A percentile compares a stretch with the other conserved stretches of the same genome.
These are phyloP conservation scores for Fusarium caatingaense DNA, from an alignment of 2,329 filamentous ascomycete species.

Conservation along the genomic window DNA sequence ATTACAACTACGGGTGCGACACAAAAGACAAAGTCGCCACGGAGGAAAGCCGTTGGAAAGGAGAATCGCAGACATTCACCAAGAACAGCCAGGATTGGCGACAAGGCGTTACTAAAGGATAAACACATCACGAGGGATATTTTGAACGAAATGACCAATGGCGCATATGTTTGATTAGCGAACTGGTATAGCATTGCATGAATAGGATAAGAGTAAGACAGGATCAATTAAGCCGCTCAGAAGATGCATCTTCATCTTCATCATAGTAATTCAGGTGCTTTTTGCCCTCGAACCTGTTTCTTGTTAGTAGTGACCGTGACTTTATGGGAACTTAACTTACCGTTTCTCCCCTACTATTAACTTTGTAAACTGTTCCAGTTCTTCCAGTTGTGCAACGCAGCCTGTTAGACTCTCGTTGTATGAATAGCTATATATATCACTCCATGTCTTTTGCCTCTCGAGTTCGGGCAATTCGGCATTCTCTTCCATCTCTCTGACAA, in stretches of 20 bases:
- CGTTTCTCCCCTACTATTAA: constrained; percentile 67
- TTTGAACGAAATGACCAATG: constrained; percentile 74
- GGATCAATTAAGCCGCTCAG: constrained; percentile 32
- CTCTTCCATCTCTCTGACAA: constrained; percentile 54
- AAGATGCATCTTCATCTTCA: constrained; percentile 33
- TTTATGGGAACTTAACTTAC: constrained; percentile 41
- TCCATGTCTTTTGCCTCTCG: constrained; percentile 60
- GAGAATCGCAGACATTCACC: constrained; percentile 63
- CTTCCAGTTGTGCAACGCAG: constrained; percentile 65
- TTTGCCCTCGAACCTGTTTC: constrained; percentile 51
- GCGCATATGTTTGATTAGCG: constrained; percentile 51
- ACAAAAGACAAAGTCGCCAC: constrained; percentile 46
- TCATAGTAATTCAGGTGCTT: constrained; percentile 41
- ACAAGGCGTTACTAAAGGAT: constrained; percentile 71
- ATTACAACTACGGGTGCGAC: constrained; percentile 51
- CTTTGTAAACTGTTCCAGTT: constrained; percentile 67
- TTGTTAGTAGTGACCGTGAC: not conserved
- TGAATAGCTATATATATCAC: constrained; percentile 67
- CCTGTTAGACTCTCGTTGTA: constrained; percentile 65
- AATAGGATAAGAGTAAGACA: constrained; percentile 19
- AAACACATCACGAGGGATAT: constrained; percentile 80
- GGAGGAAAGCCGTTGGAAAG: constrained; percentile 52
- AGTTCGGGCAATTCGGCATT: constrained; percentile 39
- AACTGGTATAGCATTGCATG: constrained; percentile 25
- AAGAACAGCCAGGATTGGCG: constrained; percentile 68